Evolutionary conservation across 106 monocot species (phyloP).

Genomic region (Allium fistulosum): DNA sequence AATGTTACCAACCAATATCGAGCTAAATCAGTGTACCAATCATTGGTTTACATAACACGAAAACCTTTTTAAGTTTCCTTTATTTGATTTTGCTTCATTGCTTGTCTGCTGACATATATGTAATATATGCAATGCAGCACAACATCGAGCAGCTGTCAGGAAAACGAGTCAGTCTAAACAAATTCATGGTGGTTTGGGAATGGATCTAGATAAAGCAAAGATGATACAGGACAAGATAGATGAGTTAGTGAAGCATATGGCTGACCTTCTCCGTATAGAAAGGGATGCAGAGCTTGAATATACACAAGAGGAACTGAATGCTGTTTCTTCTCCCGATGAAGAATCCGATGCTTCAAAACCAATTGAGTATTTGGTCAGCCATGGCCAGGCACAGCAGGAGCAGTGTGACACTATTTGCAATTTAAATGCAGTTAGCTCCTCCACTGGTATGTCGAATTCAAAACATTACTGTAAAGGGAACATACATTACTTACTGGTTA

Average conservation of each 20-base stretch:
- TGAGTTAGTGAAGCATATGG: conserved; percentile 75
- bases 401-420: conserved; percentile 99
- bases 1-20: too few species aligned
- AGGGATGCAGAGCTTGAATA: conserved; percentile 94
- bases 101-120: background rate
- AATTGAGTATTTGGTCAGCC: conserved; percentile 87
- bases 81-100: background rate
- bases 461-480: too few species aligned
- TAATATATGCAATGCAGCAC: conserved; percentile 37
- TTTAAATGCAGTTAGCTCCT: conserved; percentile 83
- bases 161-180: conserved; percentile 40
- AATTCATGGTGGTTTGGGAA: conserved; percentile 49
- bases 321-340: conserved; percentile 52
- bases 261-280: conserved; percentile 85
- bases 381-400: conserved; percentile 87
- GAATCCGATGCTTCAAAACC: conserved; percentile 53
- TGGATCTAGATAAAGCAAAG: conserved; percentile 57
- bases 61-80: too few species aligned
- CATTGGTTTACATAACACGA: too few species aligned
- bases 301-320: conserved; percentile 91
- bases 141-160: conserved; percentile 66
- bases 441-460: conserved; percentile 42
- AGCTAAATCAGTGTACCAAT: too few species aligned
- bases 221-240: conserved; percentile 62
- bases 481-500: too few species aligned